A percentile compares a stretch with the other conserved stretches of the same genome.
phyloP scores from a whole-genome alignment of 495 filamentous ascomycete genomes.

The Pseudomonodictys pantanalensis region DNA sequence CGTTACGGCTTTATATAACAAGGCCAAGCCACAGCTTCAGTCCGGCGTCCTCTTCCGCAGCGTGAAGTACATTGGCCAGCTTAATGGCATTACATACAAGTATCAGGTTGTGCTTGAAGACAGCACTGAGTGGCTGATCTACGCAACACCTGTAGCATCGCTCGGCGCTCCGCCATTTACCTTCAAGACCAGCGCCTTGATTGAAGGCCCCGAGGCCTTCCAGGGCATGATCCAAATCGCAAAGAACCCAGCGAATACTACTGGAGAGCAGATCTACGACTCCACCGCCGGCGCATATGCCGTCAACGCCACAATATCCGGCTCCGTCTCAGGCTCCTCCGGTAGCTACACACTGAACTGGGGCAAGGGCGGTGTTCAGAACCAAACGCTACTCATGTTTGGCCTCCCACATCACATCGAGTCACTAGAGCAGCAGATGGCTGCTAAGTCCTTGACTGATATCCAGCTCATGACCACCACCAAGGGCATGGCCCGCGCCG shows the following conservation, averaged over 20 bases:
- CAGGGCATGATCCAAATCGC: slow-evolving; percentile 76
- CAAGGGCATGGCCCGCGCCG: slow-evolving; percentile 74
- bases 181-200: slow-evolving; percentile 46
- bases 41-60: slow-evolving; percentile 70
- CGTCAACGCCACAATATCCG: slow-evolving; percentile 58
- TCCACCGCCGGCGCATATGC: slow-evolving; percentile 72
- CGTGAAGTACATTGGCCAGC: slow-evolving; percentile 57
- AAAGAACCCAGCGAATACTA: slow-evolving; percentile 61
- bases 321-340: slow-evolving; percentile 52
- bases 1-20: slow-evolving; percentile 74
- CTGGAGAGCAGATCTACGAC: slow-evolving; percentile 68
- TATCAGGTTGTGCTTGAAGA: slow-evolving; percentile 72
- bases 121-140: slow-evolving; percentile 73
- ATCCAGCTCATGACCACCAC: slow-evolving; percentile 76
- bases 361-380: slow-evolving; percentile 60
- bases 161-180: slow-evolving; percentile 49
- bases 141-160: slow-evolving; percentile 58
- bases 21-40: slow-evolving; percentile 66
- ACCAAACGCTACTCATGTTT: slow-evolving; percentile 71
- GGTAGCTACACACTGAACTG: slow-evolving; percentile 75
- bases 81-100: slow-evolving; percentile 67
- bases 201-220: slow-evolving; percentile 54
- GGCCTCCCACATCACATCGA: slow-evolving; percentile 82
- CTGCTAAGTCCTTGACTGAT: slow-evolving; percentile 52
- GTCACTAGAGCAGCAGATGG: slow-evolving; percentile 68